Evolutionary conservation across 108 stramenopile genomes (phyloP), one percentile per base, ranked within the genome.

Genomic region (Cyclotella atomus): DNA sequence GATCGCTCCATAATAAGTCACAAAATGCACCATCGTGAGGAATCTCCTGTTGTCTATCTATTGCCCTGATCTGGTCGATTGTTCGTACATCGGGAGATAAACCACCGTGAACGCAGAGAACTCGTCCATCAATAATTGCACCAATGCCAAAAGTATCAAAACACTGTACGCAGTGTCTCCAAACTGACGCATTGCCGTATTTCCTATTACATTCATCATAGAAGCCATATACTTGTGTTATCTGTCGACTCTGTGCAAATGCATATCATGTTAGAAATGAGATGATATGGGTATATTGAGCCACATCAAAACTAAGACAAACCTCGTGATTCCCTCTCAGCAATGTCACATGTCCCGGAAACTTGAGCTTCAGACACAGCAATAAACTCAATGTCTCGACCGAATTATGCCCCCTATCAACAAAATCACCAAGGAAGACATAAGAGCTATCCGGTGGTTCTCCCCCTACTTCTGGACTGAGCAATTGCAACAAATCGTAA

Each of bases 211-310:
- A 91, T 80, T 89, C 94, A 83, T 91, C 95, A 65, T 97, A 97
- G 75, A 97, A 97, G 0, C 97, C 97, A 71, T 97, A 97, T 7
- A 96, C 93, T 70, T 95, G 94, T 44, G 97, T 97, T 57, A 97
- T 95, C 68, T 94, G 94, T 25, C 97, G 85, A 64, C 90, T 91
- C 78, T 79, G 46, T 59, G 56, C 20, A 21, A 20, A 19, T 12
- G 14, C 12, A 59, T 59, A 32, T 27, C 14, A 50, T 27, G 17
- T n/a, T 2, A 12, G n/a, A 45, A 67, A 3, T n/a, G 17, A 32
- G 63, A 16, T n/a, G 27, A 24, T 44, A 29, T 15, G 56, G 32
- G 28, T 4, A 0, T n/a, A 7, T 6, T 34, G 16, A 16, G 12
- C 5, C 14, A 59, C 5, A 17, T 4, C 34, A 63, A 57, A 46